Base-by-base conservation (phyloP, 345 rosid species). In the Atalantia buxifolia region DNA sequence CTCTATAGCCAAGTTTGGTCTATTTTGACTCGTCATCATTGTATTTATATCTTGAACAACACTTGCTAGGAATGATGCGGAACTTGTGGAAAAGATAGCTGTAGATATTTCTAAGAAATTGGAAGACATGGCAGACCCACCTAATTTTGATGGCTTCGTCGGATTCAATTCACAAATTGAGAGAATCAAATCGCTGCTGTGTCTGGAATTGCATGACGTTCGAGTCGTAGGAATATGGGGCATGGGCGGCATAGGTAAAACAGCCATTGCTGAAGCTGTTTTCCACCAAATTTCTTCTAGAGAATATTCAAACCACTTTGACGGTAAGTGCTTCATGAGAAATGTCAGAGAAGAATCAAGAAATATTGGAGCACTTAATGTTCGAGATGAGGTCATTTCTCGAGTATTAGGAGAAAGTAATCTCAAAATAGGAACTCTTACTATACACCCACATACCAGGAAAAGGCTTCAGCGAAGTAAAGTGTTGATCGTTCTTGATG, bases 231-330 rank as follows among this genome's bases (percentile, higher is more conserved):
- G 76, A 31, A 45, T 57, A 14, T 35, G 65, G 22, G 66, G 76
- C 30, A 72, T 72, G 76, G 76, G 76, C 16, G 76, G 76, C 14
- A 72, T 72, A 0, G 76, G 66, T 14, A 72, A 72, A 35, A 72
- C 76, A 22, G 59, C 76, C 24, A 13, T 72, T 57, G 76, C 30
- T 6, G 45, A 25, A 36, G 45, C 45, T 3, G 21, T 57, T n/a
- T 72, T 31, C 21, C 18, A 57, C 22, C 18, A 10, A 36, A 4
- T 33, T 72, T 72, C 65, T 24, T 42, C 16, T 42, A 31, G 25
- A 6, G 4, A 12, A 42, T 2, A 13, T 45, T 45, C 50, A 45
- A 45, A 45, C 5, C 2, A 13, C 6, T 72, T 56, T 72, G 33
- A 57, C 22, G 65, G 76, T 0, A 56, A 25, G 16, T 22, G 45